Evolutionary conservation across 1,284 basidiomycete genomes (phyloP).

Genomic region (Austropuccinia psidii): DNA sequence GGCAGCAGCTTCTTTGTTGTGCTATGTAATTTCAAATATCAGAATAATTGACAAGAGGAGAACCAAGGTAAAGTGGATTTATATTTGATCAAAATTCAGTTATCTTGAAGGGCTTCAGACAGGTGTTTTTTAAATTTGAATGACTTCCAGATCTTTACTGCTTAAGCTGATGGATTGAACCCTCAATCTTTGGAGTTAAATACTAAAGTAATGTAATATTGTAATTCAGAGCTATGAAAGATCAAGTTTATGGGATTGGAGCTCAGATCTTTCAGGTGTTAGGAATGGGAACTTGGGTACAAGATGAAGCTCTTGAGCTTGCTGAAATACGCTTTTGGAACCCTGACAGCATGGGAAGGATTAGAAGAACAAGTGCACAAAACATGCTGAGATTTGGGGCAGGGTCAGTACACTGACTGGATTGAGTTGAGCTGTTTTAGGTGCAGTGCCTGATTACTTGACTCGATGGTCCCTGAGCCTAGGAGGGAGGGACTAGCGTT

Average conservation of each 20-base stretch:
- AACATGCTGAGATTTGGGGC: too few species aligned
- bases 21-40: constrained; percentile 36
- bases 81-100: not conserved
- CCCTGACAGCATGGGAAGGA: constrained; percentile 13
- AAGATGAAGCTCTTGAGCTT: constrained; percentile 17
- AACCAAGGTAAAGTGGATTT: constrained; percentile 12
- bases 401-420: too few species aligned
- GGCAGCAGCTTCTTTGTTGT: constrained; percentile 30
- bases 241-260: too few species aligned
- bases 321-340: constrained; percentile 36
- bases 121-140: not conserved
- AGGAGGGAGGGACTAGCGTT: too few species aligned
- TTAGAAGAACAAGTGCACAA: constrained; percentile 26
- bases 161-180: constrained; percentile 37
- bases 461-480: too few species aligned
- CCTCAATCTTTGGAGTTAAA: constrained; percentile 30
- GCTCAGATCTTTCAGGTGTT: constrained; percentile 32
- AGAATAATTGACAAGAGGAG: constrained; percentile 33
- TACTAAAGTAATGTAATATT: too few species aligned
- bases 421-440: too few species aligned
- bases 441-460: too few species aligned
- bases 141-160: constrained; percentile 21
- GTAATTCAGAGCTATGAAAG: too few species aligned
- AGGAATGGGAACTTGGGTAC: constrained; percentile 28
- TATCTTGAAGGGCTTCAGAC: not conserved